Percentiles rank a stretch among this genome's conserved stretches.
These are phyloP conservation scores for Westerdykella ornata DNA, from an alignment of 2,329 filamentous ascomycete genomes.

Conservation along the genomic window DNA sequence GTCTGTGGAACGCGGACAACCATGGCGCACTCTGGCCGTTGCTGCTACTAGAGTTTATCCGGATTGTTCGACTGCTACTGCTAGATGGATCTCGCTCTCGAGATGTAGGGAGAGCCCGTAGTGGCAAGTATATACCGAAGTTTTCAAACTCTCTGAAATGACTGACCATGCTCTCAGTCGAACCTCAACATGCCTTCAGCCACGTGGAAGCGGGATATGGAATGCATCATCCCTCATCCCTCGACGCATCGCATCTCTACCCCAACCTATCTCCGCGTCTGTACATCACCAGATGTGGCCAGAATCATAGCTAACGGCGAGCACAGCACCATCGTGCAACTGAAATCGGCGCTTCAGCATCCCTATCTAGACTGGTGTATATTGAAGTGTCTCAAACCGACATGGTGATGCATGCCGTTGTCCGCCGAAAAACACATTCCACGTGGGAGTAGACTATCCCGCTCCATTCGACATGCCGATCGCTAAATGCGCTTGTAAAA, in stretches of 20 bases:
- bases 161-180: background rate
- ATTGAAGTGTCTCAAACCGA: conserved; percentile 8
- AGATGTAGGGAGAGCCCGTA: conserved; percentile 7
- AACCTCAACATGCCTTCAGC: conserved; percentile 6
- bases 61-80: too few species aligned
- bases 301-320: conserved; percentile 5
- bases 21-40: too few species aligned
- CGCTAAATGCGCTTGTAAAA: too few species aligned
- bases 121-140: background rate
- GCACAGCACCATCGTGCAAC: background rate
- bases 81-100: conserved; percentile 11
- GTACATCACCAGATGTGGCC: conserved; percentile 2
- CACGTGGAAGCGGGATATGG: background rate
- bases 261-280: background rate
- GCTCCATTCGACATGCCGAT: too few species aligned
- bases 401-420: conserved; percentile 18
- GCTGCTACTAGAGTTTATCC: background rate
- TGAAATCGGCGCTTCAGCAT: conserved; percentile 4
- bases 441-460: conserved; percentile 14
- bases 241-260: background rate
- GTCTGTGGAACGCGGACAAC: too few species aligned
- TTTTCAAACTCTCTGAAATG: conserved; percentile 22
- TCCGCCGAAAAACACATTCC: conserved; percentile 22
- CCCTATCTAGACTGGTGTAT: conserved; percentile 4
- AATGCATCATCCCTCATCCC: background rate